Base-by-base conservation (phyloP, 1,284 basidiomycete genomes). In the Bjerkandera adusta region DNA sequence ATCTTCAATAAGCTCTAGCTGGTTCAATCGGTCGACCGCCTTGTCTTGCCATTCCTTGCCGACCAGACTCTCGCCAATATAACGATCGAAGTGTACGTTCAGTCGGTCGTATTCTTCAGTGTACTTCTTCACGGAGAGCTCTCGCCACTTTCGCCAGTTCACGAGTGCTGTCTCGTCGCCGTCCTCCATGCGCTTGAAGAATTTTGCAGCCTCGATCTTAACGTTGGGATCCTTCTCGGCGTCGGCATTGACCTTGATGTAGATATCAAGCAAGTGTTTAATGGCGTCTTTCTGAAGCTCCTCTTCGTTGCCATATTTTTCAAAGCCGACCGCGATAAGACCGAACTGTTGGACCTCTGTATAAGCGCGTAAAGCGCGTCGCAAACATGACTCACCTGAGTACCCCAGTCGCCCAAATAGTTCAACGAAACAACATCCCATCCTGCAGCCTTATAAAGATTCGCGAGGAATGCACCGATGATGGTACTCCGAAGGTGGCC, bases 151-250 rank as follows among this genome's bases (percentile, higher is more conserved):
- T 25, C 85, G 77, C 96, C 96, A 99, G 64, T 97, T 85, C 46
- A 76, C 77, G 32, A 99, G 77, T 2, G 92, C 87, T 22, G 73
- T 74, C 55, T 90, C 81, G 55, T 97, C 92, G 27, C 91, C 91
- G 52, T 94, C 90, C 68, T 99, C 96, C 94, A 99, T 98, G 16
- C 84, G 83, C 68, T 89, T 94, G 78, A 99, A 99, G 76, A 91
- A 95, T 49, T 77, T 75, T 3, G 94, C 89, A 1, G 96, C 96
- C 51, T 85, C 81, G 10, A 76, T 78, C 68, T 96, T 93, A 56
- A 96, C 85, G 15, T 73, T 62, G 1, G 85, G 81, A 55, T 92
- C 83, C 2, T 68, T 60, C 22, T 82, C 80, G 3, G 89, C 90
- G 49, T 95, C 93, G 57, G 82, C 80, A 77, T 92, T 97, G 63